Evolutionary conservation across 352 stramenopile genomes (phyloP).

Genomic region (Phytophthora parvispora): DNA sequence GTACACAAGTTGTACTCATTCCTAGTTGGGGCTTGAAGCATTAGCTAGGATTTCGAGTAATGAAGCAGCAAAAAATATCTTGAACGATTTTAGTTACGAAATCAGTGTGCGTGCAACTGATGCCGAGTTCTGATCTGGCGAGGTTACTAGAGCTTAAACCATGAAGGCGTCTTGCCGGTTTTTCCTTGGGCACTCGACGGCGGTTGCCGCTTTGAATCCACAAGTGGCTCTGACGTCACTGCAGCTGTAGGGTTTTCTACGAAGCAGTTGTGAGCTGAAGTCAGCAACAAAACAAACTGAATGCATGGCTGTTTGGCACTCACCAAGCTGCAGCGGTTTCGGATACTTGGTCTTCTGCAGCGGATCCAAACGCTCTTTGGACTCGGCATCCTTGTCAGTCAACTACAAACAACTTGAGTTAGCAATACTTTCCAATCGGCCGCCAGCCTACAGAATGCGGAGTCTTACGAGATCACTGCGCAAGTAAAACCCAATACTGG

Average conservation of each 20-base stretch:
- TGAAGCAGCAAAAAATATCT: constrained; percentile 30
- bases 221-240: constrained; percentile 24
- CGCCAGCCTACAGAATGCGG: not conserved
- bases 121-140: too few species aligned
- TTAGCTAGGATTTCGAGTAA: constrained; percentile 13
- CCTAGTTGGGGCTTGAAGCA: constrained; percentile 12
- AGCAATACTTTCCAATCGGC: not conserved
- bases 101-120: not conserved
- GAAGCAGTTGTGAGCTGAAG: constrained; percentile 4
- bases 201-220: constrained; percentile 37
- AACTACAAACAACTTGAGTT: constrained; percentile 35
- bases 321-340: constrained; percentile 58
- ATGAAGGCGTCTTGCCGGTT: constrained; percentile 73
- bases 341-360: constrained; percentile 49
- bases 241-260: constrained; percentile 35
- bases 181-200: constrained; percentile 40
- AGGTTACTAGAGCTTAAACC: constrained; percentile 80
- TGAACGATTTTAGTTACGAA: not conserved
- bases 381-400: constrained; percentile 40
- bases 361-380: constrained; percentile 44
- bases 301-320: constrained; percentile 5
- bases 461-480: constrained; percentile 63
- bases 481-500: constrained; percentile 62
- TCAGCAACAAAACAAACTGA: constrained; percentile 17
- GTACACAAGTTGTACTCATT: constrained; percentile 17